These are phyloP conservation scores for Paramecium bursaria DNA, from an alignment of 73 alveolate genomes.

Conservation along the genomic window DNA sequence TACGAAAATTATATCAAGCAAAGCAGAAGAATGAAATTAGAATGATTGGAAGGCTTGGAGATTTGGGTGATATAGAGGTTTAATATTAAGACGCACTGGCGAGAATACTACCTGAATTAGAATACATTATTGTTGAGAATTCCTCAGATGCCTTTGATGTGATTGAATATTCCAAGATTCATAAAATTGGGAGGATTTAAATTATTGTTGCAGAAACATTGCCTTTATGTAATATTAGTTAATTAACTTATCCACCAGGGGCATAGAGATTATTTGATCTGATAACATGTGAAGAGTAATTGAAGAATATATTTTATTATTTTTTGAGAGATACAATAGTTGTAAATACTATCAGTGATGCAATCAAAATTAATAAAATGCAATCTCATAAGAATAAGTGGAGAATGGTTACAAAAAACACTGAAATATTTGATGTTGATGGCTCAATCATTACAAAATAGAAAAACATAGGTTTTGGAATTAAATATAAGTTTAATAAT, in stretches of 20 bases:
- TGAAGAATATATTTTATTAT: conserved; percentile 79
- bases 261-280: conserved; percentile 82
- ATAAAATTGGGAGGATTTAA: conserved; percentile 83
- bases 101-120: conserved; percentile 81
- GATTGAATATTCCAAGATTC: conserved; percentile 76
- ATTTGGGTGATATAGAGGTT: conserved; percentile 83
- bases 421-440: conserved; percentile 86
- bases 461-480: conserved; percentile 83
- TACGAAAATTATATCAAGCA: no score
- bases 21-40: no score
- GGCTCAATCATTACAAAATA: conserved; percentile 96
- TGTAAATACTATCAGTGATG: conserved; percentile 77
- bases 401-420: conserved; percentile 86
- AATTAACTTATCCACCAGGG: conserved; percentile 59
- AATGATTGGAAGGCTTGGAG: conserved; percentile 92
- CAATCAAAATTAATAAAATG: conserved; percentile 86
- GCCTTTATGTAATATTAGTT: conserved; percentile 14
- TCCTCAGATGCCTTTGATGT: conserved; percentile 73
- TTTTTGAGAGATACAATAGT: conserved; percentile 92
- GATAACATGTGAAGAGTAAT: conserved; percentile 70
- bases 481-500: conserved; percentile 51
- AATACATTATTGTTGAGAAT: conserved; percentile 84
- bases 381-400: conserved; percentile 73
- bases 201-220: conserved; percentile 73
- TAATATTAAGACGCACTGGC: conserved; percentile 84